Evolutionary conservation across 768 basidiomycete genomes (phyloP).

Genomic region (Lactifluus subvellereus): DNA sequence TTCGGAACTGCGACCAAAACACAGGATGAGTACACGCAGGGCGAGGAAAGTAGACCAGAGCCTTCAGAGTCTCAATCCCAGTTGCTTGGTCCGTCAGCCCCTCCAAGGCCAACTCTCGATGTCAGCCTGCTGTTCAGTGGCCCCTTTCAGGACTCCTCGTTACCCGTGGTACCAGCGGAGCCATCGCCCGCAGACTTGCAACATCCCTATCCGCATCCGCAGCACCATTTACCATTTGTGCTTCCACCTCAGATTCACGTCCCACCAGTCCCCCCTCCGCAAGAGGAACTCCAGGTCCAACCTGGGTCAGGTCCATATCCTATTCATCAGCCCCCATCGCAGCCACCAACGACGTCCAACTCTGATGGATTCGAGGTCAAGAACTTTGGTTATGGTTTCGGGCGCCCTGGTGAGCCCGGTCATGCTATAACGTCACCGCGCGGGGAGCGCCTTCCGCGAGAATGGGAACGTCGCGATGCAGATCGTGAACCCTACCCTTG

Average conservation of each 20-base stretch:
- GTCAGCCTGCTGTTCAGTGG: slow-evolving; percentile 21
- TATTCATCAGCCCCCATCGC: slow-evolving; percentile 13
- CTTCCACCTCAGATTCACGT: slow-evolving; percentile 12
- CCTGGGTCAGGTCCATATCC: slow-evolving; percentile 18
- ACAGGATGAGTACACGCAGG: slow-evolving; percentile 11
- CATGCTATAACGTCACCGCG: slow-evolving; percentile 31
- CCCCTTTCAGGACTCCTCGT: not conserved
- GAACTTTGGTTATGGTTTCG: slow-evolving; percentile 63
- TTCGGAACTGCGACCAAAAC: slow-evolving; percentile 44
- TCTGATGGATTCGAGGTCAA: slow-evolving; percentile 48
- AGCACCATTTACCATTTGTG: slow-evolving; percentile 9
- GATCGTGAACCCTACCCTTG: slow-evolving; percentile 25
- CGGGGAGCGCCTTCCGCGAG: slow-evolving; percentile 29
- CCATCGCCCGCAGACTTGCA: slow-evolving; percentile 14
- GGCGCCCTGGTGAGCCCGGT: slow-evolving; percentile 37
- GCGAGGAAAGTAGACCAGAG: slow-evolving; percentile 3
- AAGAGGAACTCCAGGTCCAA: slow-evolving; percentile 19
- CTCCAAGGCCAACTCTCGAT: slow-evolving; percentile 7
- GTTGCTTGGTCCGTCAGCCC: not conserved
- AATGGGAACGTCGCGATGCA: slow-evolving; percentile 28
- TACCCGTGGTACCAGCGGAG: slow-evolving; percentile 5
- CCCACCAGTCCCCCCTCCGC: slow-evolving; percentile 5
- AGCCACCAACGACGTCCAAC: slow-evolving; percentile 15
- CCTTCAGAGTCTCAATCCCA: not conserved
- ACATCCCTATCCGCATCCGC: slow-evolving; percentile 11